Conservation (phyloP, 257 asterid species). For the Solanum verrucosum region DNA sequence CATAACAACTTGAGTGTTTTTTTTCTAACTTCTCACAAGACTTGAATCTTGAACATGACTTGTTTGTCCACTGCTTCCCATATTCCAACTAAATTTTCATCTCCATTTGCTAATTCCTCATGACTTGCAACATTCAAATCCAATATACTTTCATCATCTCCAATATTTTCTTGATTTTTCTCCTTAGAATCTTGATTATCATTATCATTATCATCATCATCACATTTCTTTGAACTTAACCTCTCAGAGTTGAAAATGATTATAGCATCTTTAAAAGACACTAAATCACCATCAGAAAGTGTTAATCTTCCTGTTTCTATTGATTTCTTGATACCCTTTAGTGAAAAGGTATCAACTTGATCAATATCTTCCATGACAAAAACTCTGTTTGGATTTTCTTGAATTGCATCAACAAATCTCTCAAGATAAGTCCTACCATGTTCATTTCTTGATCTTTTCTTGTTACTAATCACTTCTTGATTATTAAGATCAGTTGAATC, state of each 20-base stretch:
- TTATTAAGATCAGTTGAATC: constrained; percentile 9
- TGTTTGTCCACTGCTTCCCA: constrained; percentile 48
- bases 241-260: constrained; percentile 49
- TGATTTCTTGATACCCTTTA: constrained; percentile 36
- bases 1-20: not conserved
- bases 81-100: constrained; percentile 23
- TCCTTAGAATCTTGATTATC: not conserved
- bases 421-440: constrained; percentile 42
- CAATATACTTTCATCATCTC: constrained; percentile 3
- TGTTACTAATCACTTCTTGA: constrained; percentile 38
- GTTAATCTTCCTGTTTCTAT: constrained; percentile 34
- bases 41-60: constrained; percentile 44
- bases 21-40: constrained; percentile 16
- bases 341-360: constrained; percentile 24
- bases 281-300: constrained; percentile 25
- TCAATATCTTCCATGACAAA: constrained; percentile 64
- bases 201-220: not conserved
- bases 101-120: constrained; percentile 21
- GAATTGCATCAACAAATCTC: constrained; percentile 47
- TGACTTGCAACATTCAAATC: constrained; percentile 64
- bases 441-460: constrained; percentile 59
- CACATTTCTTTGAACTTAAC: constrained; percentile 4
- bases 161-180: constrained; percentile 4
- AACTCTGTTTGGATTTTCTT: constrained; percentile 58
- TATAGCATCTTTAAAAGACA: constrained; percentile 56